Percentiles rank a stretch among this genome's conserved stretches.
phyloP scores from a whole-genome alignment of 75 land plant species.

The Pseudotsuga menziesii region DNA sequence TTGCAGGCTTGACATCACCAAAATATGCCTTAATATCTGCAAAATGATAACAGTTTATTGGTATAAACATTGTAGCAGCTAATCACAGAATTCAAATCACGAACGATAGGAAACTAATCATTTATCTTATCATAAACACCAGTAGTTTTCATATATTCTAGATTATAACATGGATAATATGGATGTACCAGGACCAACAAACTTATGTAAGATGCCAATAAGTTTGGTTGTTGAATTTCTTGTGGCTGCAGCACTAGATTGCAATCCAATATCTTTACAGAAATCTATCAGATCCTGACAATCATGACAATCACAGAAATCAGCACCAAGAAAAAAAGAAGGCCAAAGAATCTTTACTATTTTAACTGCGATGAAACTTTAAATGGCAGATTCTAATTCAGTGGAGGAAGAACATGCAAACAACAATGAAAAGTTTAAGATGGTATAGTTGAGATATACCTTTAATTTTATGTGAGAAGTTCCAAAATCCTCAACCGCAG shows the following conservation, averaged over 20 bases:
- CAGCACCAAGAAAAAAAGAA: background rate
- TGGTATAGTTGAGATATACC: slow-evolving; percentile 10
- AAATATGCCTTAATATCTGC: slow-evolving; percentile 38
- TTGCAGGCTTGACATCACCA: slow-evolving; percentile 44
- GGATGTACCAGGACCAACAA: slow-evolving; percentile 41
- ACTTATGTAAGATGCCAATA: slow-evolving; percentile 42
- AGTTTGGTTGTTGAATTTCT: slow-evolving; percentile 41
- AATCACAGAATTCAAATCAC: background rate
- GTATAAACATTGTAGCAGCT: background rate
- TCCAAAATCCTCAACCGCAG: slow-evolving; percentile 46
- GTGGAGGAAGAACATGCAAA: background rate
- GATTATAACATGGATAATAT: background rate
- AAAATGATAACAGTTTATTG: background rate
- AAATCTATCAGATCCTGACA: slow-evolving; percentile 44
- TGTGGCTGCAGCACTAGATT: slow-evolving; percentile 46
- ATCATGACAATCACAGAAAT: background rate
- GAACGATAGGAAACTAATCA: background rate
- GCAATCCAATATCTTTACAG: slow-evolving; percentile 42
- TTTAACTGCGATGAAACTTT: background rate
- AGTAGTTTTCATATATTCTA: background rate
- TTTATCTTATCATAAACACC: background rate
- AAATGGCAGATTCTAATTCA: background rate
- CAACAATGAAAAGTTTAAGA: background rate
- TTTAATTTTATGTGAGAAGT: slow-evolving; percentile 33
- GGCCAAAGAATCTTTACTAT: background rate